These are phyloP conservation scores for Penicillium janthinellum DNA, from an alignment of 2,329 filamentous ascomycete genomes.

Conservation along the genomic window DNA sequence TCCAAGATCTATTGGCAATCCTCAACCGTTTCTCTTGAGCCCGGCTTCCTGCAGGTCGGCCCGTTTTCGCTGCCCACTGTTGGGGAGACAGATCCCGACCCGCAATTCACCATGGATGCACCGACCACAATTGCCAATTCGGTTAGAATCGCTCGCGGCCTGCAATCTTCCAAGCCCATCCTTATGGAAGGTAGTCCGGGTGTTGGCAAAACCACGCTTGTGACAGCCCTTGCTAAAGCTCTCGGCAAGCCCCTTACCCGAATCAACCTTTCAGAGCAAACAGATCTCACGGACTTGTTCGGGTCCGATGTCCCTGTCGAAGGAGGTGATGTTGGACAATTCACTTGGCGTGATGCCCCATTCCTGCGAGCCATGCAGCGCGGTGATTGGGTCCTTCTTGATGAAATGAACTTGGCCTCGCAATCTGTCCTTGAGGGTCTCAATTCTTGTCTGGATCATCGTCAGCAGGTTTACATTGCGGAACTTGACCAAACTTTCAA, in stretches of 20 bases:
- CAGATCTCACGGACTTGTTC: conserved; percentile 95
- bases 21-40: conserved; percentile 60
- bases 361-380: conserved; percentile 96
- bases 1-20: conserved; percentile 64
- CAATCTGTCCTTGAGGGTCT: conserved; percentile 95
- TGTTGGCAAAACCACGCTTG: conserved; percentile 93
- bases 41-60: conserved; percentile 66
- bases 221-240: conserved; percentile 78
- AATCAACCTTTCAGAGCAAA: conserved; percentile 97
- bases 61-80: conserved; percentile 68
- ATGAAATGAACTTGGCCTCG: conserved; percentile 98
- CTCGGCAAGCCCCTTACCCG: conserved; percentile 82
- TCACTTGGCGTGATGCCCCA: conserved; percentile 93
- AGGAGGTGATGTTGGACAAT: conserved; percentile 85
- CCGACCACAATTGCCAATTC: conserved; percentile 88
- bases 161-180: conserved; percentile 88
- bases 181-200: conserved; percentile 96
- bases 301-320: conserved; percentile 95
- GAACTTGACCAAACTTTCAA: conserved; percentile 94
- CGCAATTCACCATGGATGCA: conserved; percentile 77
- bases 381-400: conserved; percentile 93
- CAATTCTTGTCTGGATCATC: conserved; percentile 94
- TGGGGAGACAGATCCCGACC: conserved; percentile 52
- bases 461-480: conserved; percentile 92
- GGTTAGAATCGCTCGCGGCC: conserved; percentile 84